These are phyloP conservation scores for Allium fistulosum DNA, from an alignment of 106 monocot genomes.

Conservation along the genomic window DNA sequence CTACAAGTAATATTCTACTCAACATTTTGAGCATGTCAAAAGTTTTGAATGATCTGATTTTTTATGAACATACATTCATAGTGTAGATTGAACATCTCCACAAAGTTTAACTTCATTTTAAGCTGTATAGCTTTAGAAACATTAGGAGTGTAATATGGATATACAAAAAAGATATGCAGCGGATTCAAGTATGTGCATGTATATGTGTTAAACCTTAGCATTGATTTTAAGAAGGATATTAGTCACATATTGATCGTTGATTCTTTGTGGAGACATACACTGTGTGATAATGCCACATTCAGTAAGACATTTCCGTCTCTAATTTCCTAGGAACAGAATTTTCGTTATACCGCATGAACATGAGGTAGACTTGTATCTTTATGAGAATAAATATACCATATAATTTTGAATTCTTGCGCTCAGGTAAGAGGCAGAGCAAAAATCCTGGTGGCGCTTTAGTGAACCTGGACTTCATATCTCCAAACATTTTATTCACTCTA, in stretches of 20 bases:
- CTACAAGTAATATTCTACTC: too few relatives aligned
- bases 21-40: too few relatives aligned
- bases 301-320: slow-evolving; percentile 80
- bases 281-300: slow-evolving; percentile 87
- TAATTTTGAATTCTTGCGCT: slow-evolving; percentile 77
- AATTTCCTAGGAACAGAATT: slow-evolving; percentile 47
- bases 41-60: background rate
- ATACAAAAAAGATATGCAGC: too few relatives aligned
- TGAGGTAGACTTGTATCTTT: background rate
- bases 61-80: too few relatives aligned
- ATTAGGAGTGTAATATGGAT: too few relatives aligned
- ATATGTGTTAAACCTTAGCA: too few relatives aligned
- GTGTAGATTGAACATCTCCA: too few relatives aligned
- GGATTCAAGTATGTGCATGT: too few relatives aligned
- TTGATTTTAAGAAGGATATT: slow-evolving; percentile 91
- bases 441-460: slow-evolving; percentile 62
- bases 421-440: slow-evolving; percentile 74
- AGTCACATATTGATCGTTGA: slow-evolving; percentile 82
- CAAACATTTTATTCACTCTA: slow-evolving; percentile 77
- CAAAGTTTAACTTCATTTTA: too few relatives aligned
- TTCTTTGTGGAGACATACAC: slow-evolving; percentile 62
- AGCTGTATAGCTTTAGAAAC: too few relatives aligned
- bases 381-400: slow-evolving; percentile 47
- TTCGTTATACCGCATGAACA: background rate
- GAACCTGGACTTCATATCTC: slow-evolving; percentile 41